Percentiles rank a stretch among this genome's conserved stretches.
Evolutionary conservation across 257 asterid genomes (phyloP).

Genomic region (Eucommia ulmoides): DNA sequence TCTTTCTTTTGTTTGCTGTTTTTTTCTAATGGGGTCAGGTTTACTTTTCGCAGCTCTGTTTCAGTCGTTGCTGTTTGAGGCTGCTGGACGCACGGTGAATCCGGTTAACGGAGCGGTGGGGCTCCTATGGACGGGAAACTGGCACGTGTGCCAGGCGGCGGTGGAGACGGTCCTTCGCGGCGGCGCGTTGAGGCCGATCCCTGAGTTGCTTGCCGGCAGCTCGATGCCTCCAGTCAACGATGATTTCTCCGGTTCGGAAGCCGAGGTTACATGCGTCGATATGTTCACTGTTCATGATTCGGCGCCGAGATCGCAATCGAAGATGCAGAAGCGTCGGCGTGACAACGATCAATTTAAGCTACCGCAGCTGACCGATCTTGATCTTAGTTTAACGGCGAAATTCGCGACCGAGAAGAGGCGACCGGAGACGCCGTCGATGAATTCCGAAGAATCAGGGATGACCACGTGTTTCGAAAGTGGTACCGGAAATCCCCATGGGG

Average conservation of each 20-base stretch:
- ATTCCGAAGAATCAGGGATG: conserved; percentile 68
- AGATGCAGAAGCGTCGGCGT: conserved; percentile 43
- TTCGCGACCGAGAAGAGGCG: conserved; percentile 31
- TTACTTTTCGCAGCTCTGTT: conserved; percentile 36
- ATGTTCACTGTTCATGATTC: conserved; percentile 20
- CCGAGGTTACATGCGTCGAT: too few relatives aligned
- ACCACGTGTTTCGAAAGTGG: conserved; percentile 38
- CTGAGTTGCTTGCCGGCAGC: conserved; percentile 28
- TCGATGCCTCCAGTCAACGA: conserved; percentile 15
- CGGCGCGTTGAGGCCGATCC: conserved; percentile 36
- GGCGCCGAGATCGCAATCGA: conserved; percentile 8
- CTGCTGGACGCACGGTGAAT: conserved; percentile 72
- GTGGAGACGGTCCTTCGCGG: conserved; percentile 68
- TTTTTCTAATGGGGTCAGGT: conserved; percentile 3
- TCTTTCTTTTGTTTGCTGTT: too few relatives aligned
- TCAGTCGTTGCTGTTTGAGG: conserved; percentile 57
- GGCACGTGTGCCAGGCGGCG: conserved; percentile 65
- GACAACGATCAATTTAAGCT: conserved; percentile 26
- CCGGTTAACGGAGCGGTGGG: conserved; percentile 73
- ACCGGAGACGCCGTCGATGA: conserved; percentile 60
- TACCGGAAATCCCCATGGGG: conserved; percentile 8
- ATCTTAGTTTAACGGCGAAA: conserved; percentile 48
- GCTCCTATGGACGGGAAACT: conserved; percentile 43
- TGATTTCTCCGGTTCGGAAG: conserved; percentile 38
- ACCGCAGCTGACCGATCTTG: conserved; percentile 50